These are phyloP conservation scores for Larix sibirica DNA, from an alignment of 83 land plant genomes.

Conservation along the genomic window DNA sequence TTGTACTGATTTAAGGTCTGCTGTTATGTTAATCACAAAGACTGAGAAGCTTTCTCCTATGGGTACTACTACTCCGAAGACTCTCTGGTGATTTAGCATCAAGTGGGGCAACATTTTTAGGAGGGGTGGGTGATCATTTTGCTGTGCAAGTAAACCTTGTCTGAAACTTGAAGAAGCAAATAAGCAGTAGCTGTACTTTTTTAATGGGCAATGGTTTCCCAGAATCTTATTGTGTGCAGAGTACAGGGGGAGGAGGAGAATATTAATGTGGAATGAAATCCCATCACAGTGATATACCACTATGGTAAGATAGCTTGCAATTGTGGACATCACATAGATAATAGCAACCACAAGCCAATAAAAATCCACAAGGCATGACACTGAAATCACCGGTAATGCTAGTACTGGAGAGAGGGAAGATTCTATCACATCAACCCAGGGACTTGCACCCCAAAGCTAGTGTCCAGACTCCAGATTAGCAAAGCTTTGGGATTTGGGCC, in stretches of 20 bases:
- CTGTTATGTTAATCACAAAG: neutral
- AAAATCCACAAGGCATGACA: too few species aligned
- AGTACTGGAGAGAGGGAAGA: neutral
- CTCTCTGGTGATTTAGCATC: neutral
- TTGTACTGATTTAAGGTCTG: neutral
- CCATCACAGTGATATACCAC: too few species aligned
- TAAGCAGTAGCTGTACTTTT: neutral
- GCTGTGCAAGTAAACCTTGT: neutral
- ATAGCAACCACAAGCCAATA: neutral
- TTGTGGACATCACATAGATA: neutral
- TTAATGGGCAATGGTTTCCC: neutral
- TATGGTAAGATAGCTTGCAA: neutral
- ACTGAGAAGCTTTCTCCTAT: neutral
- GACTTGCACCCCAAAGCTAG: too few species aligned
- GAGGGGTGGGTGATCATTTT: neutral
- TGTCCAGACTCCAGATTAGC: neutral
- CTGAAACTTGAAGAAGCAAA: neutral
- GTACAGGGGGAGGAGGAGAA: too few species aligned
- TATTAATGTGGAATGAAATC: too few species aligned
- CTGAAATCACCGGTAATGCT: neutral
- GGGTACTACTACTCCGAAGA: neutral
- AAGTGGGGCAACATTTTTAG: neutral
- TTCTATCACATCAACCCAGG: neutral
- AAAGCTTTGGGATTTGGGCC: neutral
- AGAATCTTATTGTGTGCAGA: too few species aligned